Base-by-base conservation (phyloP, 1,284 basidiomycete genomes). In the Athelia psychrophila region DNA sequence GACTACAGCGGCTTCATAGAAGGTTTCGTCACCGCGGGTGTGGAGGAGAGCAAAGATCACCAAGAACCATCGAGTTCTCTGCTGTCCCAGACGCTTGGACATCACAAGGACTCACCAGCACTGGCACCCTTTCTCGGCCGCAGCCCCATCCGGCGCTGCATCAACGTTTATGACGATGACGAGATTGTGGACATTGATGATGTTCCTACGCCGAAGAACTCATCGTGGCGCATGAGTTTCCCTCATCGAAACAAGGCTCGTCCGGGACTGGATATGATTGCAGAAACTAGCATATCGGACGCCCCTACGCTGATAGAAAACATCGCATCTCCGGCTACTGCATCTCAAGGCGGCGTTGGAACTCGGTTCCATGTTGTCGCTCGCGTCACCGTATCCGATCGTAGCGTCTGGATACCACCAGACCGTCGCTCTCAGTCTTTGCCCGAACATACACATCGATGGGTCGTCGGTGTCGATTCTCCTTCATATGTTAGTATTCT, bases 121-220 rank as follows among this genome's bases (percentile, higher is more conserved):
- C 74, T 91, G 32, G 88, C 88, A 2, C 78, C 76, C 2, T 88
- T 88, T 60, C 72, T 91, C 3, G 86, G 87, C 4, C 80, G 81
- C 58, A 69, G 74, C 23, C 74, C 77, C 0, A 77, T 75, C 55
- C 76, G 79, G 51, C 78, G 84, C 42, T 68, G 73, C 40, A 84
- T 91, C 54, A 76, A 77, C 51, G 74, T 77, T 12, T 75, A 76
- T 58, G 71, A 77, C 38, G 72, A 79, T 50, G 75, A 78, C 50
- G 66, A 69, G n/a, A 64, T 67, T 12, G 68, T 84, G 20, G 72
- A 81, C 52, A 71, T 86, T 33, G 69, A 60, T 20, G 56, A 55
- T 3, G 46, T 48, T 13, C 24, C 51, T 5, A 44, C 57, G 27
- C 51, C 49, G 33, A 49, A 36, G 48, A 52, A 47, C 27, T 55